Percentiles rank a stretch among this genome's conserved stretches.
Conservation (phyloP, 2,329 filamentous ascomycete species). For the Elsinoe batatas region DNA sequence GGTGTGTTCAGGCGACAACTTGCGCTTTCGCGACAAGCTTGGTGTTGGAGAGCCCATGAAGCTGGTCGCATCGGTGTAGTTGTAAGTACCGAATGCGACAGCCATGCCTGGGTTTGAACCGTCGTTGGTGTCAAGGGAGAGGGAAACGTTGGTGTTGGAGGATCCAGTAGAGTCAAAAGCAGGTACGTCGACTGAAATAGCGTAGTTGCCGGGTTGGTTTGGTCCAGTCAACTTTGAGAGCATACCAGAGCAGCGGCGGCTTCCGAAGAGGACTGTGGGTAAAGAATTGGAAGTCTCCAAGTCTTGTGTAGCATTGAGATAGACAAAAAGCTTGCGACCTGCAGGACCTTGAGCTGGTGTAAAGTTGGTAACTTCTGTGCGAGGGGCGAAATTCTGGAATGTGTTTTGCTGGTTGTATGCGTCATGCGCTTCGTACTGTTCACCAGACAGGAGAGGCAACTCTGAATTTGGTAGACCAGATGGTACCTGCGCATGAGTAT, state of each 20-base stretch:
- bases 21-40: conserved; percentile 45
- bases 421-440: conserved; percentile 41
- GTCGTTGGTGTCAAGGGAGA: conserved; percentile 52
- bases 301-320: conserved; percentile 67
- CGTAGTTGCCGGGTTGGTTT: conserved; percentile 57
- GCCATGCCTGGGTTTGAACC: conserved; percentile 23
- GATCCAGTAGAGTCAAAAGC: conserved; percentile 49
- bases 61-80: conserved; percentile 42
- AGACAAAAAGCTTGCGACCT: conserved; percentile 62
- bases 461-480: conserved; percentile 38
- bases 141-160: conserved; percentile 45
- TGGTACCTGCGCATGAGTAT: conserved; percentile 40
- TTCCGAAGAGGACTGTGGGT: conserved; percentile 61
- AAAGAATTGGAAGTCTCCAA: conserved; percentile 48
- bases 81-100: conserved; percentile 52
- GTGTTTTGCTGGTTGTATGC: conserved; percentile 47
- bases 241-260: conserved; percentile 59
- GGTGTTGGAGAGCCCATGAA: conserved; percentile 29
- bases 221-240: conserved; percentile 51
- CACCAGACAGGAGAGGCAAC: conserved; percentile 34
- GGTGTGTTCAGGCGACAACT: conserved; percentile 39
- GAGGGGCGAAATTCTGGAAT: conserved; percentile 56
- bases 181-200: conserved; percentile 63
- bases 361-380: conserved; percentile 58
- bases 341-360: conserved; percentile 58